Evolutionary conservation across 164 flowering plant genomes (phyloP).

Genomic region (Brasenia schreberi): DNA sequence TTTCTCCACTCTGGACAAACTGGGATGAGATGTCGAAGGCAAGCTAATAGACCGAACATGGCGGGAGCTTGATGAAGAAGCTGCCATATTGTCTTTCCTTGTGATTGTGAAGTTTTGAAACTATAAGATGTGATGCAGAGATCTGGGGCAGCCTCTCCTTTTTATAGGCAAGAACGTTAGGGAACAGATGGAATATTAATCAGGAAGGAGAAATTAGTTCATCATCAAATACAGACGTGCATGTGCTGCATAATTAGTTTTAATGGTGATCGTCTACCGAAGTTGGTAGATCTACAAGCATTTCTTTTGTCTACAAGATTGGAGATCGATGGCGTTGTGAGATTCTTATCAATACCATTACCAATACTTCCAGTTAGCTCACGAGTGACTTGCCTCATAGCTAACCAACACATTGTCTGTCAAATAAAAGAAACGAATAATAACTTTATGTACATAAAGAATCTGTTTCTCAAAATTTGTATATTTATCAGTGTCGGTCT

Average conservation of each 20-base stretch:
- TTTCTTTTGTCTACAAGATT: background rate
- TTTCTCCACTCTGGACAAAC: background rate
- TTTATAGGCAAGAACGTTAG: no score
- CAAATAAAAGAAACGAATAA: no score
- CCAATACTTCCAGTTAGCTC: background rate
- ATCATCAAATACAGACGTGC: background rate
- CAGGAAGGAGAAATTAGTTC: background rate
- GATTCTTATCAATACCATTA: no score
- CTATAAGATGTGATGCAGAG: background rate
- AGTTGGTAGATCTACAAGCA: background rate
- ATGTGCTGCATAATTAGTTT: background rate
- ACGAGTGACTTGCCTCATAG: background rate
- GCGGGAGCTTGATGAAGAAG: background rate
- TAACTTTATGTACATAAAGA: background rate
- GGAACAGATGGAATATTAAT: no score
- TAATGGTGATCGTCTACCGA: background rate
- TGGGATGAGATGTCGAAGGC: background rate
- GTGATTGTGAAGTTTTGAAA: background rate
- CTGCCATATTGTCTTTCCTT: background rate
- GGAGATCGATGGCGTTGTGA: background rate
- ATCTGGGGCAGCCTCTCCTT: background rate
- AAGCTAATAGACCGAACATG: slow-evolving; percentile 1
- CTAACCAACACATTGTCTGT: background rate
- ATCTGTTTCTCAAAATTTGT: background rate
- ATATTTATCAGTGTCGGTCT: no score